Evolutionary conservation across 169 alveolate species (phyloP), one percentile per base, ranked within the genome.

Genomic region (Plasmodium fragile): DNA sequence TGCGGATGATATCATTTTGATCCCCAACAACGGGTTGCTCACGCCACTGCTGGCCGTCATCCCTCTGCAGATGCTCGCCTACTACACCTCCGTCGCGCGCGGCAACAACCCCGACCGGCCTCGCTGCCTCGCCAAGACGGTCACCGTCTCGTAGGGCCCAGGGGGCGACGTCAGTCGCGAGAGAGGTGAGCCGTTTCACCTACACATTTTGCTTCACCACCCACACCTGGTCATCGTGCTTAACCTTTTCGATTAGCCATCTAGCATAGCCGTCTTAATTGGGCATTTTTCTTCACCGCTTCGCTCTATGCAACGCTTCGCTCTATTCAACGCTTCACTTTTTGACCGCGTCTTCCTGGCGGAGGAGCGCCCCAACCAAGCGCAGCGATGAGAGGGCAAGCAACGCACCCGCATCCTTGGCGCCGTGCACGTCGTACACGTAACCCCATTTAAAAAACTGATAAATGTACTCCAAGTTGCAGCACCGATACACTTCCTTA

Each of bases 41-140:
- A 97, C 98, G 16, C 97, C 98, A 11, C 95, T 97, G 55, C 95
- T 95, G 43, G 98, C 98, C 3, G 95, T 96, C 4, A 91, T 97
- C 45, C 98, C 98, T 30, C 34, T 97, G 43, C 98, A 97, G 90
- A 87, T 97, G 94, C 81, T 97, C 52, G 98, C 98, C 2, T 97
- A 96, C 94, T 95, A 97, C 39, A 79, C 95, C 32, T 93, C 98
- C 77, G 94, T 97, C 22, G 59, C 92, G 34, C 81, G 82, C 36
- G 98, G 97, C 1, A 83, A 92, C 81, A 93, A 97, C 92, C 98
- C 98, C 11, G 98, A 97, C 45, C 95, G 94, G 43, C 98, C 98
- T 0, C 93, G 99, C 6, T 98, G 98, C n/a, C 95, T 97, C 34
- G 97, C 98, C 22, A 97, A 97, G 81, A 95, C 98, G 0, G 98